Evolutionary conservation across 345 rosid genomes (phyloP), one percentile per base, ranked within the genome.

Genomic region (Syzygium grande): DNA sequence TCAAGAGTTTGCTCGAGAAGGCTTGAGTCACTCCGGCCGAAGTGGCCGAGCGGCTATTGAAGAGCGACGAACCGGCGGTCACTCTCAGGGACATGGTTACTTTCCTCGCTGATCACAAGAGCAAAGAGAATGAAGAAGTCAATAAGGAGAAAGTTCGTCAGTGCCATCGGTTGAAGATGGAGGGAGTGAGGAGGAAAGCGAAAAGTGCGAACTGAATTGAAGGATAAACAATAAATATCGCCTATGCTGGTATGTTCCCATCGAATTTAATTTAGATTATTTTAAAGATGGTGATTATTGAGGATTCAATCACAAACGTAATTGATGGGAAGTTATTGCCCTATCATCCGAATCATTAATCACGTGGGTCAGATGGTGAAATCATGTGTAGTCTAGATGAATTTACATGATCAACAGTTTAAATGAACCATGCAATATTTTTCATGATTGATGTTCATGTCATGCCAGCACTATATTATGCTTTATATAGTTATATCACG

Each of bases 11-110:
- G 55, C 85, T 92, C 11, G 41, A 52, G 63, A 80, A 52, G 2
- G 25, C 89, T 1, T 85, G 90, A 73, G 93, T 91, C 17, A 93
- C 92, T n/a, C 94, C 92, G 4, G 94, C 95, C 5, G 91, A 94
- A 56, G 90, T 92, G 7, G 92, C 92, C 1, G 91, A 93, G 88
- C 91, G 91, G 41, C 85, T 92, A 61, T 77, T 92, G 92, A 93
- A 84, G 92, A 1, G 4, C 21, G 58, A 55, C 3, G 6, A 23
- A 58, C 29, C 80, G 51, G 94, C 92, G 38, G 84, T 61, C 23
- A 84, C 90, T 73, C 90, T 92, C 10, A 29, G 73, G 5, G 93
- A 87, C 22, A 84, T 93, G 68, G 84, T 90, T 68, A 87, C 88
- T 56, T 92, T 93, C 84, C 88, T 92, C 84, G 90, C 89, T 63